These are phyloP conservation scores for Kickxella alabastrina DNA, from an alignment of 192 early-diverging fungal genomes.

Conservation along the genomic window DNA sequence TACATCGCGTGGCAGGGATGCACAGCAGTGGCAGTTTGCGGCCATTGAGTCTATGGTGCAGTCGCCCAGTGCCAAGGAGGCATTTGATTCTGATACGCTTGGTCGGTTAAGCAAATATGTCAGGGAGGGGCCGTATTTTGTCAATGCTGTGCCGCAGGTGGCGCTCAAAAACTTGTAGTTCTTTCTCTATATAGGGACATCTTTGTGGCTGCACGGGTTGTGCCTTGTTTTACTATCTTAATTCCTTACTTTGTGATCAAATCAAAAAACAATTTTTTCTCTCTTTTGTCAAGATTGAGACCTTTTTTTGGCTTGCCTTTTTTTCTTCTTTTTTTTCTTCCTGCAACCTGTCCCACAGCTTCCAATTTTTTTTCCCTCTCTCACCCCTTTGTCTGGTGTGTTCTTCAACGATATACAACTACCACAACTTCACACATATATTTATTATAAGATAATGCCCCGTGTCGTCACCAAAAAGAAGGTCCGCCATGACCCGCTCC, in stretches of 20 bases:
- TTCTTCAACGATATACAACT: too few species aligned
- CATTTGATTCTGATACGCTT: slow-evolving; percentile 29
- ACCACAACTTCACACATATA: not conserved
- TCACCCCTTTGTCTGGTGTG: too few species aligned
- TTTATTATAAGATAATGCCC: slow-evolving; percentile 21
- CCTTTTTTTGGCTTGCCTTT: too few species aligned
- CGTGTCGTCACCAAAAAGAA: slow-evolving; percentile 31
- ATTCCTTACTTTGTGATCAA: too few species aligned
- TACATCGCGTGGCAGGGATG: slow-evolving; percentile 30
- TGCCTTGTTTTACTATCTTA: too few species aligned
- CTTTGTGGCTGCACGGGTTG: too few species aligned
- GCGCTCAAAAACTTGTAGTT: slow-evolving; percentile 17
- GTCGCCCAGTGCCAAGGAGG: slow-evolving; percentile 18
- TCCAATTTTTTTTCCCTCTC: too few species aligned
- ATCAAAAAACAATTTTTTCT: too few species aligned
- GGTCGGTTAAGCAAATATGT: slow-evolving; percentile 25
- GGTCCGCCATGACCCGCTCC: slow-evolving; percentile 80
- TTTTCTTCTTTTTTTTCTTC: too few species aligned
- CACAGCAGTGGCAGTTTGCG: slow-evolving; percentile 48
- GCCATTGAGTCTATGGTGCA: slow-evolving; percentile 29
- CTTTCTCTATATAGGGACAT: not conserved
- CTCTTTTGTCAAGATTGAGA: too few species aligned
- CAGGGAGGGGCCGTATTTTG: slow-evolving; percentile 45
- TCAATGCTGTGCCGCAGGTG: slow-evolving; percentile 23
- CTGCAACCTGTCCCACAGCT: not conserved